Evolutionary conservation across 805 yeast genomes (phyloP), one percentile per base, ranked within the genome.

Genomic region (Candida coquimbonensis): DNA sequence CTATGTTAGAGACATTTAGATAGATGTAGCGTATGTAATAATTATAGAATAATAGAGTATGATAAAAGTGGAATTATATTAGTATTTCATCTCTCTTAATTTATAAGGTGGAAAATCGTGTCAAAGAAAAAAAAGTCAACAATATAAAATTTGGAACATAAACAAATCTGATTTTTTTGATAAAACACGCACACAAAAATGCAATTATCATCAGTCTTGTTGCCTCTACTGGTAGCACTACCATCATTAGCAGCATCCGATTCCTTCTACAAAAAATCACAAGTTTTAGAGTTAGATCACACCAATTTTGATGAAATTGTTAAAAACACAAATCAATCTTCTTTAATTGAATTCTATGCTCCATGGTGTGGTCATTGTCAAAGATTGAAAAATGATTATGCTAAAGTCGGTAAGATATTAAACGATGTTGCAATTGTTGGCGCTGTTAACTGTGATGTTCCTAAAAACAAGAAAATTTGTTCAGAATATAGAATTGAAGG

Each of bases 341-440:
- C 96, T 2, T 66, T 89, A 17, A 89, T 88, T 21, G 89, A 89
- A 67, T 90, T 90, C 64, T 90, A 84, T 64, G 97, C 98, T 5
- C 96, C 97, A 35, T 90, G 98, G 98, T 91, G 99, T 69, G 96
- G 97, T 6, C 88, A 91, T 64, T 91, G 99, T 66, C 75, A 81
- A 56, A 74, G 79, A 47, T 68, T 91, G 42, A 77, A 80, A 48
- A 81, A 84, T 4, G 78, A 78, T 2, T 83, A 72, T 63, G 68
- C 70, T 41, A 81, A 81, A 57, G 78, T 82, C 13, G 95, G 86
- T 7, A 77, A 75, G 43, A 62, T 67, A 27, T 67, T 86, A 7
- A 74, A 75, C 27, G 77, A 76, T 7, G 65, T 77, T 42, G 75
- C 76, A 8, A 78, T 80, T 50, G 80, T 88, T 17, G 96, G 80